phyloP scores from a whole-genome alignment of 1,139 yeast species.

The Entelexis sorbosivorans region DNA sequence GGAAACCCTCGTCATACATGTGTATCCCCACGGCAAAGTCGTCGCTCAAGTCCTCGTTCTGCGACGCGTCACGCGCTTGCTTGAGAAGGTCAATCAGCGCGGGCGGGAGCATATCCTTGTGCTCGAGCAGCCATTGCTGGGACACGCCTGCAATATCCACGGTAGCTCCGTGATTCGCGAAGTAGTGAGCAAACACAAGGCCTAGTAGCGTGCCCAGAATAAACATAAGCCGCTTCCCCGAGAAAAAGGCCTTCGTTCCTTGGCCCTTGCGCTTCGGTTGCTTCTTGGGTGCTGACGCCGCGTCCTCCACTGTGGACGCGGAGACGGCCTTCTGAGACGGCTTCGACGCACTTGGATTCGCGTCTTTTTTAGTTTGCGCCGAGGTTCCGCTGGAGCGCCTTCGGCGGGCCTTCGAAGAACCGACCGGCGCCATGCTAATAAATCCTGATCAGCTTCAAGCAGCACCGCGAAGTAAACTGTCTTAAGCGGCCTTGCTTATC shows the following conservation, averaged over 20 bases:
- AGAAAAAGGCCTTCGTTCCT: constrained; percentile 1
- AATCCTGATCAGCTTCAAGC: too few species aligned
- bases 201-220: constrained; percentile 62
- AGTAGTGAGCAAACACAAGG: constrained; percentile 49
- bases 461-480: background rate
- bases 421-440: background rate
- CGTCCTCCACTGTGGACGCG: background rate
- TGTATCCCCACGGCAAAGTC: constrained; percentile 80
- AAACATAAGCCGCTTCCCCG: constrained; percentile 31
- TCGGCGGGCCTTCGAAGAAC: constrained; percentile 2
- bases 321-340: background rate
- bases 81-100: constrained; percentile 50
- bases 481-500: background rate
- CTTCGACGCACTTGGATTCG: background rate
- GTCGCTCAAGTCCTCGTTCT: constrained; percentile 38
- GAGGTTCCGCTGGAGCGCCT: background rate
- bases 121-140: constrained; percentile 36
- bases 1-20: constrained; percentile 42
- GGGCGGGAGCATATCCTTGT: constrained; percentile 43
- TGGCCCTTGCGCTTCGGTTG: background rate
- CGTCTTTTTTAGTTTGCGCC: background rate
- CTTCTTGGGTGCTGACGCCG: background rate
- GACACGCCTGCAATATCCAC: constrained; percentile 35
- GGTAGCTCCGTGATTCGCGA: constrained; percentile 40
- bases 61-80: constrained; percentile 38